Base-by-base conservation (phyloP, 2,329 filamentous ascomycete species). In the Ophiostoma sp. region DNA sequence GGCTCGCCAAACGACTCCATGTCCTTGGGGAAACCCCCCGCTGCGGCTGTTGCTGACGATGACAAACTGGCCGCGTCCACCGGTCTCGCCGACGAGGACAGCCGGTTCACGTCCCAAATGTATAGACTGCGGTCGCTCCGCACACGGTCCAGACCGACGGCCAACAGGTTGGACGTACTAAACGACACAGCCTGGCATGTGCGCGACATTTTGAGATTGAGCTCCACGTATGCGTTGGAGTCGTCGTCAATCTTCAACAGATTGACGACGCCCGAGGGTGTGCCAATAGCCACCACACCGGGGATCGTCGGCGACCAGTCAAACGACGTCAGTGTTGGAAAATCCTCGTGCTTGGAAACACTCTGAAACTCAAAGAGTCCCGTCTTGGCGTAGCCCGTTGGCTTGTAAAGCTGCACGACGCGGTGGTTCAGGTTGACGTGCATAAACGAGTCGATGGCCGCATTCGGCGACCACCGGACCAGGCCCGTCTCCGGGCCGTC, bases 131-230 rank as follows among this genome's bases (percentile, higher is more conserved):
- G 89, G 79, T 96, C 93, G 81, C 93, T 94, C 42, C 93, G 88
- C 31, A 95, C 93, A 77, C 92, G 88, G 78, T 96, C 93, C 70
- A 96, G 84, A 1, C 92, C 93, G 36, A 94, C 92, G 11, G 93
- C 93, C 70, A 97, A 84, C 72, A 92, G 85, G 22, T 92, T 91
- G 5, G 85, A 86, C 3, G 88, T 90, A 78, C 90, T 95, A 82
- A 96, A 94, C 3, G 93, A 91, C 55, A 96, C 92, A 0, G 93
- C 92, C 78, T 95, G 93, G 78, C 92, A 95, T 59, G 91, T 91
- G 61, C 93, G 88, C 71, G 92, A 89, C 80, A 94, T 89, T 80
- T 93, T 93, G 64, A 94, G 87, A 25, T 89, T 88, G 74, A 94
- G 89, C 69, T 92, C 89, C 68, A 89, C 79, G 76, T 88, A 88